Conservation (phyloP, 2,329 filamentous ascomycete species). For the Cercospora zeina region DNA sequence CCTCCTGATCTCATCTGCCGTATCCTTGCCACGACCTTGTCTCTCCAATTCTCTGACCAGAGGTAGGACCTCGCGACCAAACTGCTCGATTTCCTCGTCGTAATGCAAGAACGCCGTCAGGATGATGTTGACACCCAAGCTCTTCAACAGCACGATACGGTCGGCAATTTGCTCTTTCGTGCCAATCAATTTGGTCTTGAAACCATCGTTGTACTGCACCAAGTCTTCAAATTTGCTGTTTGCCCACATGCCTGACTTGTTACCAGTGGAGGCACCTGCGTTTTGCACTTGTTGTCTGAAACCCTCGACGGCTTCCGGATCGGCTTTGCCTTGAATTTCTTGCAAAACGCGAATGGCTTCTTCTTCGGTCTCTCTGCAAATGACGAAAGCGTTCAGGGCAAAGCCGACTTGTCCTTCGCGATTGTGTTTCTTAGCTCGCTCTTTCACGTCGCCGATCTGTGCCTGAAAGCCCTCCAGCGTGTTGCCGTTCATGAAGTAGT, state of each 20-base stretch:
- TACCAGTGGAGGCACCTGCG: slow-evolving; percentile 50
- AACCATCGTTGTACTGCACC: slow-evolving; percentile 58
- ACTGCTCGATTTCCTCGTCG: slow-evolving; percentile 54
- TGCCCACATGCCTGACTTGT: slow-evolving; percentile 58
- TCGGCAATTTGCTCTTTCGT: slow-evolving; percentile 56
- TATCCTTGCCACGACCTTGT: slow-evolving; percentile 52
- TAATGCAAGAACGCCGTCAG: slow-evolving; percentile 55
- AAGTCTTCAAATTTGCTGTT: slow-evolving; percentile 55
- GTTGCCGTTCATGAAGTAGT: slow-evolving; percentile 61
- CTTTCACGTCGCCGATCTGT: slow-evolving; percentile 54
- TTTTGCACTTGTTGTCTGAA: slow-evolving; percentile 54
- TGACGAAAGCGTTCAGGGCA: slow-evolving; percentile 54
- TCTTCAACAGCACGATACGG: slow-evolving; percentile 52
- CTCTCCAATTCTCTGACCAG: slow-evolving; percentile 52
- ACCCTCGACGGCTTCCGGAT: slow-evolving; percentile 53
- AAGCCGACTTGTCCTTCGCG: slow-evolving; percentile 52
- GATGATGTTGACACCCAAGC: slow-evolving; percentile 48
- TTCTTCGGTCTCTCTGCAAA: slow-evolving; percentile 53
- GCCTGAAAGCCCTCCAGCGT: slow-evolving; percentile 54
- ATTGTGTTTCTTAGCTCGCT: slow-evolving; percentile 48
- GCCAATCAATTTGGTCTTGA: slow-evolving; percentile 57
- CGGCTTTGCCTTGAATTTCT: slow-evolving; percentile 57
- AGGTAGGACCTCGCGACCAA: slow-evolving; percentile 51
- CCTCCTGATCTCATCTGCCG: slow-evolving; percentile 48
- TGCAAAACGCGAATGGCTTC: slow-evolving; percentile 53